phyloP scores from a whole-genome alignment of 2,329 filamentous ascomycete genomes.

The Neospermospora avenae region DNA sequence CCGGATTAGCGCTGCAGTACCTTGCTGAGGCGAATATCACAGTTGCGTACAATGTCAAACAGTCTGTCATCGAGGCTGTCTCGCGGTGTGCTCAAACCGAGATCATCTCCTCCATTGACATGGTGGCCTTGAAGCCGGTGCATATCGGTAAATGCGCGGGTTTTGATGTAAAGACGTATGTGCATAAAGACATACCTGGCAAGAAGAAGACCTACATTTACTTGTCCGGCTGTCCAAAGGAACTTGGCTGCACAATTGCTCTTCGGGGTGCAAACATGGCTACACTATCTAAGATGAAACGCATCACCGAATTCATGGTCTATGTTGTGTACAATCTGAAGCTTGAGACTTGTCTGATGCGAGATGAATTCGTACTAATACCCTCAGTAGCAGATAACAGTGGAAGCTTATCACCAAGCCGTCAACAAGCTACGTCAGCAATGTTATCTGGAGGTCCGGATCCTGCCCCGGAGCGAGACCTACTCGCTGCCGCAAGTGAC shows the following conservation, averaged over 20 bases:
- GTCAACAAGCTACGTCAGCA: conserved; percentile 22
- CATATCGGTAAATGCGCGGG: conserved; percentile 77
- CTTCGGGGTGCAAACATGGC: conserved; percentile 75
- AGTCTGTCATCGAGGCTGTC: conserved; percentile 91
- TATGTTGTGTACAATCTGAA: conserved; percentile 98
- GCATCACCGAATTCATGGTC: conserved; percentile 96
- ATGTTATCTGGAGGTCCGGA: conserved; percentile 8
- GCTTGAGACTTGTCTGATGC: conserved; percentile 88
- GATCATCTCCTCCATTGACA: conserved; percentile 93
- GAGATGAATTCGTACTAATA: conserved; percentile 86
- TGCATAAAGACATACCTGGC: conserved; percentile 70
- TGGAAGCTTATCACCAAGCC: conserved; percentile 39
- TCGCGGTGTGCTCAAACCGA: conserved; percentile 87
- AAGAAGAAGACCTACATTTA: conserved; percentile 95
- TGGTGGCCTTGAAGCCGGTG: conserved; percentile 72
- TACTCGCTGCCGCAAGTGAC: conserved; percentile 26
- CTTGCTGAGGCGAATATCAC: conserved; percentile 86
- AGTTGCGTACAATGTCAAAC: conserved; percentile 94
- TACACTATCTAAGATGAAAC: conserved; percentile 75
- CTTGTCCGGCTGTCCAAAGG: conserved; percentile 82
- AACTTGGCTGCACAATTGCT: conserved; percentile 92
- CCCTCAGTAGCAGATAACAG: conserved; percentile 58
- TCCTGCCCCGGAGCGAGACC: conserved; percentile 13
- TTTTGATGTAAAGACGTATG: conserved; percentile 94
- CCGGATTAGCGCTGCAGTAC: conserved; percentile 84